Evolutionary conservation across 805 yeast species (phyloP).

Genomic region (Kuraishia hungarica): DNA sequence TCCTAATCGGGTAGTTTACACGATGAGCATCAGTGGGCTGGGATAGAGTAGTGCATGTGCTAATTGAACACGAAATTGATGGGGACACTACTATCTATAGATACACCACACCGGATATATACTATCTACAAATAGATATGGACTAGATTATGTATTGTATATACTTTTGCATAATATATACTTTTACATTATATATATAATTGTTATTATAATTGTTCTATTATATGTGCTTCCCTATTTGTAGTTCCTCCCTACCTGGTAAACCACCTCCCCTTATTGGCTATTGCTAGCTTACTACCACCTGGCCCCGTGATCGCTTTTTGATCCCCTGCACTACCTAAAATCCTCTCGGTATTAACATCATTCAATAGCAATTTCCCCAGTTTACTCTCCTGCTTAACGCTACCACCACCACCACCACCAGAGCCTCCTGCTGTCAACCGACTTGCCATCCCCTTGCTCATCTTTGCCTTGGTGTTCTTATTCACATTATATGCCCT

Average conservation of each 20-base stretch:
- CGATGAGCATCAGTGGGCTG: background rate
- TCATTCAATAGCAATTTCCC: background rate
- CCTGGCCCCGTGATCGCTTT: background rate
- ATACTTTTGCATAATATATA: too few relatives aligned
- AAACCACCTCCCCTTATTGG: background rate
- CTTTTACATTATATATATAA: background rate
- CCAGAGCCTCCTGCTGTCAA: background rate
- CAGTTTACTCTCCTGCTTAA: background rate
- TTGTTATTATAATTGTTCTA: too few relatives aligned
- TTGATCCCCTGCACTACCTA: background rate
- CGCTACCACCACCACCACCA: background rate
- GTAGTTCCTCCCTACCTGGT: background rate
- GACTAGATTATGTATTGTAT: too few relatives aligned
- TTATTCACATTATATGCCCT: constrained; percentile 24
- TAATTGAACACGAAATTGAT: too few relatives aligned
- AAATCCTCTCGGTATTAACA: background rate
- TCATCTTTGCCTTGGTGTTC: constrained; percentile 48
- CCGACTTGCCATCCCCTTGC: constrained; percentile 51
- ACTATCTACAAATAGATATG: too few relatives aligned
- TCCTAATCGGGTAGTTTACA: background rate
- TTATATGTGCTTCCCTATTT: too few relatives aligned
- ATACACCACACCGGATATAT: too few relatives aligned
- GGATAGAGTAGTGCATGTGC: background rate
- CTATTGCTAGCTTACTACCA: too few relatives aligned
- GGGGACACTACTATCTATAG: too few relatives aligned